Percentiles rank a stretch among this genome's conserved stretches.
phyloP scores from a whole-genome alignment of 2,329 filamentous ascomycete species.

The Verticillium nonalfalfae region DNA sequence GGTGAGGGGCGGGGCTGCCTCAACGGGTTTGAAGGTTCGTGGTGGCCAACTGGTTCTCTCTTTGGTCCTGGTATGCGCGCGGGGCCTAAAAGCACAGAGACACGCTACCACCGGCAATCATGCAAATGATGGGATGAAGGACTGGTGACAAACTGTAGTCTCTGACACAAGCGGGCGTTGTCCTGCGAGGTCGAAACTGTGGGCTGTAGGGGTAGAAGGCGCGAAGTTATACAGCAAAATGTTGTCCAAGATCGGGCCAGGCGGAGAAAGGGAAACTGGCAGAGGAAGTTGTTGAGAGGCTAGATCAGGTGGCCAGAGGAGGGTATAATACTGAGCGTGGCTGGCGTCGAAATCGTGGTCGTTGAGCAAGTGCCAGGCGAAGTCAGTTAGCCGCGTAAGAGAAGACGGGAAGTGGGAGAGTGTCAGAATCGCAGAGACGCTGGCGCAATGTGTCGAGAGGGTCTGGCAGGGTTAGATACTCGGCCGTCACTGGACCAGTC shows the following conservation, averaged over 20 bases:
- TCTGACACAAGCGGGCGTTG: not conserved
- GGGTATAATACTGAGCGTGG: not conserved
- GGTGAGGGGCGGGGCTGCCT: not conserved
- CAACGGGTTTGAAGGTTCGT: not conserved
- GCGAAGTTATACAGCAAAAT: conserved; percentile 3
- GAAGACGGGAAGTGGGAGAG: not conserved
- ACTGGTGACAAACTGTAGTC: not conserved
- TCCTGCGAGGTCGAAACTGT: conserved; percentile 1
- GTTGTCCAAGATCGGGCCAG: conserved; percentile 2
- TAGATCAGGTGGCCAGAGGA: not conserved
- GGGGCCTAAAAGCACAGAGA: not conserved
- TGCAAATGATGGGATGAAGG: not conserved
- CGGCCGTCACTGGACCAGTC: conserved; percentile 21
- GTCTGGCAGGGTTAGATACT: conserved; percentile 15
- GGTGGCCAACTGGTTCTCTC: not conserved
- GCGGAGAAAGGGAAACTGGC: conserved; percentile 4
- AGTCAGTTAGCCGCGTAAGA: not conserved
- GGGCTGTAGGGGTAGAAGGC: conserved; percentile 4
- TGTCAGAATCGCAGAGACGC: not conserved
- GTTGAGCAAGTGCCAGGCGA: not conserved
- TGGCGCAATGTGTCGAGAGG: not conserved
- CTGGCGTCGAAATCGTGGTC: not conserved
- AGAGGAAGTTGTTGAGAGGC: not conserved
- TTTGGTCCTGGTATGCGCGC: not conserved
- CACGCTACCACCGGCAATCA: not conserved